Evolutionary conservation across 129 eudicot genomes (phyloP).

Genomic region (Pittosporum tobira): DNA sequence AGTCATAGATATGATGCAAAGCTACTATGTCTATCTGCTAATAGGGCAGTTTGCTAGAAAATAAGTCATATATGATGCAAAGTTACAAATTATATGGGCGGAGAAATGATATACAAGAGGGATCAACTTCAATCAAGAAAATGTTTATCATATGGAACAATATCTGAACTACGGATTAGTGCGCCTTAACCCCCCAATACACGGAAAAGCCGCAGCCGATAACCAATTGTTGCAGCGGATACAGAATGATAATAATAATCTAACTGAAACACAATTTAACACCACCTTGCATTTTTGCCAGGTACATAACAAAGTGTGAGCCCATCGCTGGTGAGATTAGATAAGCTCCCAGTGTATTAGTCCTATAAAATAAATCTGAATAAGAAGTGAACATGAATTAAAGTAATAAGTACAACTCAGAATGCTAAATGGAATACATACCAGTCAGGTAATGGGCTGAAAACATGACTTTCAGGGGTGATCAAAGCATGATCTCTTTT

Average conservation of each 20-base stretch:
- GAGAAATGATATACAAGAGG: background rate
- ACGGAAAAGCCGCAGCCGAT: background rate
- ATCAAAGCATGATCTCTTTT: slow-evolving; percentile 87
- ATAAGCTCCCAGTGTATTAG: slow-evolving; percentile 73
- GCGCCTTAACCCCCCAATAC: background rate
- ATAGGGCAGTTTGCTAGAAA: too few species aligned
- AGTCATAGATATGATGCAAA: background rate
- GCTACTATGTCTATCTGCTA: too few species aligned
- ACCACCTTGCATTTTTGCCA: slow-evolving; percentile 92
- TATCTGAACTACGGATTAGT: background rate
- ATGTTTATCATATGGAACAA: background rate
- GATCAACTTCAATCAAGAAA: background rate
- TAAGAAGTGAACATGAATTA: background rate
- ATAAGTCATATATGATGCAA: background rate
- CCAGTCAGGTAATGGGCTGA: slow-evolving; percentile 93
- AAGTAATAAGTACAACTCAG: background rate
- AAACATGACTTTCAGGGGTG: slow-evolving; percentile 96
- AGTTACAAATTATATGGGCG: background rate
- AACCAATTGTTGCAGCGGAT: background rate
- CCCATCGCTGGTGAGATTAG: slow-evolving; percentile 87
- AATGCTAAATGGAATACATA: slow-evolving; percentile 19
- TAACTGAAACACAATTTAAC: background rate
- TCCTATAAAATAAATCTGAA: slow-evolving; percentile 35
- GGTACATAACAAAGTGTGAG: slow-evolving; percentile 89
- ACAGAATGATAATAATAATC: background rate